Evolutionary conservation across 495 filamentous ascomycete species (phyloP).

Genomic region (Astrothelium macrocarpum): DNA sequence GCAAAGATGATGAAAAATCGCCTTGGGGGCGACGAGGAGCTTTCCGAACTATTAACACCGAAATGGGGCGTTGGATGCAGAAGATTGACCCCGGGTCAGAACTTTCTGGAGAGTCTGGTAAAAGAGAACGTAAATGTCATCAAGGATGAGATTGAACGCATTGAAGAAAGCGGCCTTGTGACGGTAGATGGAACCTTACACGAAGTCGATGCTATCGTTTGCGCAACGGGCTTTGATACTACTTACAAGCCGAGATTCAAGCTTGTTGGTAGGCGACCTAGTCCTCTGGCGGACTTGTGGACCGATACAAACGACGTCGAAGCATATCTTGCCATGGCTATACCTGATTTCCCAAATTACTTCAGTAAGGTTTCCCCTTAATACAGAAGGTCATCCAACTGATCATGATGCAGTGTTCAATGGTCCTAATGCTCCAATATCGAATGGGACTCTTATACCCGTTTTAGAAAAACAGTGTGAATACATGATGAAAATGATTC

Average conservation of each 20-base stretch:
- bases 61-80: constrained; percentile 24
- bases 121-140: constrained; percentile 26
- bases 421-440: constrained; percentile 11
- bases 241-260: constrained; percentile 42
- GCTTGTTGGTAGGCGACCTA: constrained; percentile 31
- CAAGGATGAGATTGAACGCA: constrained; percentile 23
- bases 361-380: background rate
- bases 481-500: constrained; percentile 43
- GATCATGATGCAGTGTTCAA: background rate
- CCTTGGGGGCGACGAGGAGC: constrained; percentile 10
- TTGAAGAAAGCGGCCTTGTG: constrained; percentile 21
- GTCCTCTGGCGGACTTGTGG: constrained; percentile 22
- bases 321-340: constrained; percentile 10
- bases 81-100: constrained; percentile 23
- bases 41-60: constrained; percentile 26
- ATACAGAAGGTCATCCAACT: background rate
- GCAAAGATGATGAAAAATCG: constrained; percentile 13
- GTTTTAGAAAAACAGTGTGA: constrained; percentile 42
- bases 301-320: constrained; percentile 5
- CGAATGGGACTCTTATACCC: constrained; percentile 34
- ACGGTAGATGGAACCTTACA: constrained; percentile 25
- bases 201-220: constrained; percentile 29
- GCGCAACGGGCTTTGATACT: constrained; percentile 47
- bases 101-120: constrained; percentile 29
- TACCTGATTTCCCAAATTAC: constrained; percentile 15